These are phyloP conservation scores for Lasiosphaeria miniovina DNA, from an alignment of 495 filamentous ascomycete genomes.

Conservation along the genomic window DNA sequence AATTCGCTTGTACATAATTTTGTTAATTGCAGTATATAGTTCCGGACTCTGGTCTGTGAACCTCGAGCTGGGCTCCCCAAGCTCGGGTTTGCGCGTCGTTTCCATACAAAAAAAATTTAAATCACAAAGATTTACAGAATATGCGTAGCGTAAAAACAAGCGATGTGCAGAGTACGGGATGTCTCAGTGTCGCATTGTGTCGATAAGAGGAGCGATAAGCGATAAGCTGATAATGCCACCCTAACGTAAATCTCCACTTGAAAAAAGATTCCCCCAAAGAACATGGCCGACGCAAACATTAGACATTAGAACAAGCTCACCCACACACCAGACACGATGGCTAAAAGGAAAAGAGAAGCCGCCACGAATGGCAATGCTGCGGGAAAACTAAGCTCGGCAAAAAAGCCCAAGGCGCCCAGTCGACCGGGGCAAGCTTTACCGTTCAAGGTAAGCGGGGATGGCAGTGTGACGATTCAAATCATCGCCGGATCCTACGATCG, in stretches of 20 bases:
- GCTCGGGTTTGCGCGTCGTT: too few relatives aligned
- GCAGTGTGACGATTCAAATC: constrained; percentile 69
- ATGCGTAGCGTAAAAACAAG: too few relatives aligned
- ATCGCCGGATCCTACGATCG: constrained; percentile 94
- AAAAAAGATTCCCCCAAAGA: neutral
- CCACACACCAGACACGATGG: constrained; percentile 49
- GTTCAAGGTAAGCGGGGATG: constrained; percentile 29
- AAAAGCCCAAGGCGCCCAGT: constrained; percentile 38
- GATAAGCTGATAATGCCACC: constrained; percentile 1
- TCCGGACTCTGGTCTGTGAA: too few relatives aligned
- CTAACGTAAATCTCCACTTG: neutral
- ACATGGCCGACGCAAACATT: neutral
- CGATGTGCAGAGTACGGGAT: neutral
- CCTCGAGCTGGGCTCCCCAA: too few relatives aligned
- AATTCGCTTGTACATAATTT: too few relatives aligned
- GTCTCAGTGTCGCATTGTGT: neutral
- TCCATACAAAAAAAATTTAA: too few relatives aligned
- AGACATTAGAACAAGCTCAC: neutral
- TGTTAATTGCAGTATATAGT: too few relatives aligned
- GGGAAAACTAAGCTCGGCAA: constrained; percentile 23
- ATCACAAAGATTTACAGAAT: too few relatives aligned
- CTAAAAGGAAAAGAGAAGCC: constrained; percentile 70
- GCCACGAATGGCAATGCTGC: constrained; percentile 20
- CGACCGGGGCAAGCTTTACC: constrained; percentile 10
- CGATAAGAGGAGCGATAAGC: constrained; percentile 4